A percentile compares a stretch with the other conserved stretches of the same genome.
phyloP scores from a whole-genome alignment of 495 filamentous ascomycete species.

The Penicillium canariense region DNA sequence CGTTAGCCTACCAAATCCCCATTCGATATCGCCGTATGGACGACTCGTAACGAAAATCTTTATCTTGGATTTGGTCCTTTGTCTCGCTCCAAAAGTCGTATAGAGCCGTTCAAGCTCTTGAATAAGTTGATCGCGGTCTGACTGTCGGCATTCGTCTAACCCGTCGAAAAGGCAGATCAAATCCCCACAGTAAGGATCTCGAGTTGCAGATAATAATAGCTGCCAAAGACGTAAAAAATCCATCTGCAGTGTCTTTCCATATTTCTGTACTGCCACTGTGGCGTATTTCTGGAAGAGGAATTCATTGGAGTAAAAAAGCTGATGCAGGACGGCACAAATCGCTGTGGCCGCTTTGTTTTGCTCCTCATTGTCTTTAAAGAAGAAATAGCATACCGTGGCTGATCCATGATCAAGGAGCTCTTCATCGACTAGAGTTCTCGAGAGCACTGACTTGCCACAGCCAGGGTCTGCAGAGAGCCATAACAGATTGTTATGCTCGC shows the following conservation, averaged over 20 bases:
- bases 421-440: neutral
- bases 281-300: neutral
- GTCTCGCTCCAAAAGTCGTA: neutral
- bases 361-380: constrained; percentile 7
- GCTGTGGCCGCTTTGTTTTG: neutral
- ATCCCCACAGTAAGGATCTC: neutral
- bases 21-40: constrained; percentile 3
- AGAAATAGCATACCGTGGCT: constrained; percentile 2
- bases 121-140: neutral
- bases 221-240: neutral
- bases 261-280: neutral
- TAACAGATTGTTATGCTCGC: neutral
- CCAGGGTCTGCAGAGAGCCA: constrained; percentile 5
- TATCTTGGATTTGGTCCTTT: neutral
- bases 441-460: constrained; percentile 3
- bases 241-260: neutral
- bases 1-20: neutral
- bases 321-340: neutral
- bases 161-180: neutral
- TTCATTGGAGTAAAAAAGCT: neutral
- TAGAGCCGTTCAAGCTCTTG: neutral
- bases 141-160: neutral
- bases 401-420: neutral
- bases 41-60: constrained; percentile 2
- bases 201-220: neutral